Conservation (phyloP, 2,329 filamentous ascomycete species). For the Teratosphaeria destructans region DNA sequence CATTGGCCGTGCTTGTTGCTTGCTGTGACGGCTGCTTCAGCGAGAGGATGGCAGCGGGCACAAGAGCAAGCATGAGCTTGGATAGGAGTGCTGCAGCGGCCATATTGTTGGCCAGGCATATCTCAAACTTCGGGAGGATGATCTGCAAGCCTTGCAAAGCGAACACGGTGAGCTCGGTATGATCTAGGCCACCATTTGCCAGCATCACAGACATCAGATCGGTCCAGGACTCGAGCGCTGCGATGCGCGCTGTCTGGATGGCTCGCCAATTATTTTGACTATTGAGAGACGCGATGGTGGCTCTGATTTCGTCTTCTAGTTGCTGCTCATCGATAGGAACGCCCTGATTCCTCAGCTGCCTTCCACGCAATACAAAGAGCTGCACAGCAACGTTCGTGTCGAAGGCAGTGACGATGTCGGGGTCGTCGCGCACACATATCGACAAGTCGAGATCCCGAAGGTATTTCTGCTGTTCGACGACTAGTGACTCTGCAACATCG, state of each 20-base stretch:
- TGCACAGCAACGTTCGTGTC: constrained; percentile 63
- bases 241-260: constrained; percentile 46
- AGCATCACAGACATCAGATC: constrained; percentile 76
- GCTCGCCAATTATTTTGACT: constrained; percentile 55
- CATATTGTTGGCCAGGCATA: constrained; percentile 57
- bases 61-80: constrained; percentile 60
- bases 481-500: constrained; percentile 40
- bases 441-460: constrained; percentile 59
- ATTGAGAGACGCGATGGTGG: constrained; percentile 51
- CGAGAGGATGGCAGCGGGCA: constrained; percentile 49
- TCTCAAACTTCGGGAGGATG: constrained; percentile 77
- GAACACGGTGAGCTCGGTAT: constrained; percentile 69
- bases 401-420: constrained; percentile 50
- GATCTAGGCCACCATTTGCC: constrained; percentile 67
- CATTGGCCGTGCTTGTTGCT: constrained; percentile 40
- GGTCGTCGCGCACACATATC: constrained; percentile 51
- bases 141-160: constrained; percentile 79
- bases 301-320: constrained; percentile 49
- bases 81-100: constrained; percentile 66
- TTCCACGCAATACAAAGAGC: constrained; percentile 59
- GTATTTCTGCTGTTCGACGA: constrained; percentile 42
- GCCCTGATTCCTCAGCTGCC: constrained; percentile 44
- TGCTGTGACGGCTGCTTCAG: constrained; percentile 52
- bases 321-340: constrained; percentile 22
- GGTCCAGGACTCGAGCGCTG: constrained; percentile 71